Percentiles rank a stretch among this genome's conserved stretches.
These are phyloP conservation scores for Sarocladium brachiariae DNA, from an alignment of 2,329 filamentous ascomycete species.

Conservation along the genomic window DNA sequence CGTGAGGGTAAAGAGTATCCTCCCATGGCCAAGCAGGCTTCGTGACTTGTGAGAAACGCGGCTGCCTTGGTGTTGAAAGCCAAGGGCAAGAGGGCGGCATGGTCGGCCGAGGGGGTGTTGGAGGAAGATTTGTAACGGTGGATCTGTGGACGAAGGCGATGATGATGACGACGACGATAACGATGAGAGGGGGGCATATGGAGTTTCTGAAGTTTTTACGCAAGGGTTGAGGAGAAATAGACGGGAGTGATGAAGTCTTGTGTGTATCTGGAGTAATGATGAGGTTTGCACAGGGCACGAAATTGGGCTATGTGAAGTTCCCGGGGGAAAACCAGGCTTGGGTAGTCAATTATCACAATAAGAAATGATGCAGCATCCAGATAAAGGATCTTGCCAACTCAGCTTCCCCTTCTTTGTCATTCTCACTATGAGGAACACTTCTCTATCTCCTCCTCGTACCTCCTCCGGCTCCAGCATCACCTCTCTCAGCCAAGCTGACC, in stretches of 20 bases:
- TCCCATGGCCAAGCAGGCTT: slow-evolving; percentile 46
- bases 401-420: too few species aligned
- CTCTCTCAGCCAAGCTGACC: slow-evolving; percentile 73
- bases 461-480: slow-evolving; percentile 39
- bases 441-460: slow-evolving; percentile 27
- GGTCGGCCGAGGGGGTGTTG: slow-evolving; percentile 23
- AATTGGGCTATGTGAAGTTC: too few species aligned
- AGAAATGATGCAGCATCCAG: too few species aligned
- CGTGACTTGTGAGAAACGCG: slow-evolving; percentile 28
- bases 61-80: slow-evolving; percentile 22
- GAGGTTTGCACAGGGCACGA: too few species aligned
- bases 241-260: too few species aligned
- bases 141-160: too few species aligned
- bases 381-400: too few species aligned
- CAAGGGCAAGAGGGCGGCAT: slow-evolving; percentile 21
- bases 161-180: slow-evolving; percentile 4
- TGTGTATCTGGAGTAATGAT: too few species aligned
- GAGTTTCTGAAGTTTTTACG: not conserved
- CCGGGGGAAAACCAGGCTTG: too few species aligned
- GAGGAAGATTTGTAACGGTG: slow-evolving; percentile 21
- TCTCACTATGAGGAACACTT: too few species aligned
- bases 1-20: slow-evolving; percentile 56
- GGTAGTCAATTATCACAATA: too few species aligned
- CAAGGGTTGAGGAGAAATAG: not conserved
- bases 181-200: not conserved